Conservation (phyloP, 2,329 filamentous ascomycete genomes). For the Pseudocercospora eumusae region DNA sequence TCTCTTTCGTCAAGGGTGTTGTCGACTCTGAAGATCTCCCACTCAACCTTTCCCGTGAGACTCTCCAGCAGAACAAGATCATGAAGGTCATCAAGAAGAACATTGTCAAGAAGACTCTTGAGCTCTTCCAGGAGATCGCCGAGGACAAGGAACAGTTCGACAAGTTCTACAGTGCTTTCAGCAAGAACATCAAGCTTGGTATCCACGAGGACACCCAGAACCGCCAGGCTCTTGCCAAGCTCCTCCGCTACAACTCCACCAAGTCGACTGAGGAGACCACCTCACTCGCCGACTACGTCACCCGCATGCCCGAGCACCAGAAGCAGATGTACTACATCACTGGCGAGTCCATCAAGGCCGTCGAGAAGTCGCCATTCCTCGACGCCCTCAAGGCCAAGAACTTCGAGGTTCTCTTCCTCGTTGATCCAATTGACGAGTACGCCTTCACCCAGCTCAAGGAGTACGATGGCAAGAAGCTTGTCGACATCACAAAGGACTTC, state of each 20-base stretch:
- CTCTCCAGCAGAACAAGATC: constrained; percentile 99
- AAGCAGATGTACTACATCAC: constrained; percentile 99
- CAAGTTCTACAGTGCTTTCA: constrained; percentile 99
- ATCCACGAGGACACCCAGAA: constrained; percentile 99
- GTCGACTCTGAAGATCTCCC: constrained; percentile 99
- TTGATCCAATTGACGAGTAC: constrained; percentile 99
- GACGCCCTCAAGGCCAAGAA: constrained; percentile 98
- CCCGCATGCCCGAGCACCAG: constrained; percentile 99
- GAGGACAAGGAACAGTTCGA: constrained; percentile 99
- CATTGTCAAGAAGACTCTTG: constrained; percentile 99
- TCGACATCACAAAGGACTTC: constrained; percentile 99
- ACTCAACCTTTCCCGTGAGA: constrained; percentile 99
- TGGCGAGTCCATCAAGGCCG: constrained; percentile 97
- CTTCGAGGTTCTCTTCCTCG: constrained; percentile 99
- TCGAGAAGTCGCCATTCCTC: constrained; percentile 97
- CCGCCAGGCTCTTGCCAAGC: constrained; percentile 88
- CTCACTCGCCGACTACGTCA: constrained; percentile 95
- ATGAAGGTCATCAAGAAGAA: constrained; percentile 99
- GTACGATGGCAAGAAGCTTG: constrained; percentile 99
- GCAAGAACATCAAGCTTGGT: constrained; percentile 99
- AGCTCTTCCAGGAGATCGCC: constrained; percentile 98
- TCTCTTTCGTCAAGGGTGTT: constrained; percentile 99
- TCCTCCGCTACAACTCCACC: constrained; percentile 97
- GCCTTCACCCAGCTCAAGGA: constrained; percentile 99
- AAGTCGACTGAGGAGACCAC: constrained; percentile 98